Base-by-base conservation (phyloP, 306 rosid species). In the Corylus heterophylla region DNA sequence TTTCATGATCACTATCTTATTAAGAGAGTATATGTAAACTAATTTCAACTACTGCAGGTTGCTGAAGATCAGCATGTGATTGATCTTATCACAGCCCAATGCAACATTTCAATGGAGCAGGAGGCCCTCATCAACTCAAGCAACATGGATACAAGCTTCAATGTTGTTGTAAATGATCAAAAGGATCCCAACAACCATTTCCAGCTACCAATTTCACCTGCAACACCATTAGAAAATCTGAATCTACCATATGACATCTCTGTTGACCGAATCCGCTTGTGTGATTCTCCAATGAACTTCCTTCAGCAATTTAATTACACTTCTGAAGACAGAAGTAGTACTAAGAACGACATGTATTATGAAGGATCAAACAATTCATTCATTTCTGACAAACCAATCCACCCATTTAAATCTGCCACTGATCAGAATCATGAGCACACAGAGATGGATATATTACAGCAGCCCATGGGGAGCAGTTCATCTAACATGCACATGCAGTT, bases 11-110 rank as follows among this genome's bases (percentile, higher is more conserved):
- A 4, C 51, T 39, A 68, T 18, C 42, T 42, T 68, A n/a, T 68
- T 39, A 4, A 18, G 51, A 42, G 16, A 68, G 44, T 18, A 18
- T n/a, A 42, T 68, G 12, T 68, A 18, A 68, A 44, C 27, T 51
- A 13, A 12, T 71, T 69, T 69, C 45, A 42, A 49, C 66, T 69
- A 66, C 81, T 9, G 63, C 82, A 95, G 99, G 94, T 92, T 45
- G 50, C 88, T 45, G 93, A 93, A 86, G 96, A 95, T 76, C 88
- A 88, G 69, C 87, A 87, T 29, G 92, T 91, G 20, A 74, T 93
- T 55, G 93, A 93, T 77, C 90, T 89, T 31, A 62, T 95, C 50
- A 86, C 88, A 73, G 71, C 80, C 44, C 94, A 90, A 49, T 89
- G 87, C 88, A 88, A 82, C 76, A 80, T 78, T 18, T 66, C 81